A percentile compares a stretch with the other conserved stretches of the same genome.
phyloP scores from a whole-genome alignment of 2,329 filamentous ascomycete genomes.

The Fusarium gaditjirri region DNA sequence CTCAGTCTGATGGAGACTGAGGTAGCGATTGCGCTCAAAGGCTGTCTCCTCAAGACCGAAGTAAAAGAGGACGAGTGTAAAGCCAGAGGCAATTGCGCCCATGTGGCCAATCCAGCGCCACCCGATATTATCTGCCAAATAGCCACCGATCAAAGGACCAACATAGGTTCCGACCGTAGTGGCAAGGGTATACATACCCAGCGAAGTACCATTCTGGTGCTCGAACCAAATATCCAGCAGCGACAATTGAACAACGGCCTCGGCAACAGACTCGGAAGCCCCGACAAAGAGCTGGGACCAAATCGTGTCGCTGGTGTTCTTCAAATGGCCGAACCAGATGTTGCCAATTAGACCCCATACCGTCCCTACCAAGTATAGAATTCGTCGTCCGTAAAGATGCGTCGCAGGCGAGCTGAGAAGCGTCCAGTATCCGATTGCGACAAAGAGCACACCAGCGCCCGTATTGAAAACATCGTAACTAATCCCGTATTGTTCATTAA shows the following conservation, averaged over 20 bases:
- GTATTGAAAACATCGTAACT: constrained; percentile 64
- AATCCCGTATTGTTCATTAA: constrained; percentile 62
- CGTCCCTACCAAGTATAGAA: constrained; percentile 65
- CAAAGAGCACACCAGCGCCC: constrained; percentile 66
- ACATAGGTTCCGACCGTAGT: constrained; percentile 67
- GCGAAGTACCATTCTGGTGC: constrained; percentile 64
- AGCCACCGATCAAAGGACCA: constrained; percentile 63
- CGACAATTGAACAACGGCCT: constrained; percentile 67
- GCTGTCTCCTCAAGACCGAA: constrained; percentile 65
- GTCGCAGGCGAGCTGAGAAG: constrained; percentile 63
- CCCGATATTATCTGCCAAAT: constrained; percentile 59
- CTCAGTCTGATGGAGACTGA: constrained; percentile 36
- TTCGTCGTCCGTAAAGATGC: constrained; percentile 64
- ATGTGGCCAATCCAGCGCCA: constrained; percentile 68
- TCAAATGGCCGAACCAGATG: constrained; percentile 63
- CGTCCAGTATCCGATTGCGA: constrained; percentile 66
- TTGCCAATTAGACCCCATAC: constrained; percentile 60
- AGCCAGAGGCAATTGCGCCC: constrained; percentile 60
- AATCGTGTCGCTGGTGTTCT: constrained; percentile 57
- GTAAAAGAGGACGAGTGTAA: constrained; percentile 59
- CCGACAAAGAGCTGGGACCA: constrained; percentile 68
- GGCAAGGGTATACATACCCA: constrained; percentile 65
- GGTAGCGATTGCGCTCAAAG: constrained; percentile 56
- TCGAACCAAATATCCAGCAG: constrained; percentile 68
- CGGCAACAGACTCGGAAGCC: constrained; percentile 65